phyloP scores from a whole-genome alignment of 345 rosid species.

The Nephelium lappaceum region DNA sequence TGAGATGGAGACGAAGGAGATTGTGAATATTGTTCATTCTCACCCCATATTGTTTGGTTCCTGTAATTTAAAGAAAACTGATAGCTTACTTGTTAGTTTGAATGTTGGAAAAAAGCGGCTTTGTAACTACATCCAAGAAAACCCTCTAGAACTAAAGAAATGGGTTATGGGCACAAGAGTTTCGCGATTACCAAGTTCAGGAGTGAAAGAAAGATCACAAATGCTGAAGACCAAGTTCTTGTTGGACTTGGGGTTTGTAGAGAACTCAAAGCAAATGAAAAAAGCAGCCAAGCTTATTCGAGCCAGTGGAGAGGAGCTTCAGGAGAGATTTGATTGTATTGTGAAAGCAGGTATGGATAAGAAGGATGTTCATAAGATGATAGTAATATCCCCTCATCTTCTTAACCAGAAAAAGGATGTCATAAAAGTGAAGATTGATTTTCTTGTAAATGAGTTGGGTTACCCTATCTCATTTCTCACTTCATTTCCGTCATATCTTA shows the following conservation, averaged over 20 bases:
- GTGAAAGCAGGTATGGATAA: constrained; percentile 63
- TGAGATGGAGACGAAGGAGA: constrained; percentile 56
- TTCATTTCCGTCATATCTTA: constrained; percentile 55
- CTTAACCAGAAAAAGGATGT: constrained; percentile 57
- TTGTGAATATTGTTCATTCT: constrained; percentile 48
- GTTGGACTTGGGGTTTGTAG: constrained; percentile 58
- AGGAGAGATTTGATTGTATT: constrained; percentile 74
- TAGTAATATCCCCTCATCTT: constrained; percentile 62
- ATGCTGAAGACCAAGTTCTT: constrained; percentile 59
- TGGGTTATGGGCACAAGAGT: constrained; percentile 49
- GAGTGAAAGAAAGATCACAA: constrained; percentile 32
- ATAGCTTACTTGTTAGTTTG: constrained; percentile 45
- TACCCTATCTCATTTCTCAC: constrained; percentile 51
- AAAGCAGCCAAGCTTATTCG: constrained; percentile 54
- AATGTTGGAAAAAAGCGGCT: constrained; percentile 61
- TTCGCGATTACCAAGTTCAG: constrained; percentile 39
- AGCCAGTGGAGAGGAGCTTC: constrained; percentile 64
- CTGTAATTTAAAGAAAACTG: constrained; percentile 58
- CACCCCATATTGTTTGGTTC: constrained; percentile 57
- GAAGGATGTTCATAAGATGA: constrained; percentile 54
- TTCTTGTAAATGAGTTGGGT: constrained; percentile 53
- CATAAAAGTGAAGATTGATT: constrained; percentile 53
- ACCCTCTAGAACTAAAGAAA: constrained; percentile 63
- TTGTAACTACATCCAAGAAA: constrained; percentile 50
- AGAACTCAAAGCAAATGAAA: constrained; percentile 45